These are phyloP conservation scores for Dipteronia sinensis DNA, from an alignment of 345 rosid species.

Conservation along the genomic window DNA sequence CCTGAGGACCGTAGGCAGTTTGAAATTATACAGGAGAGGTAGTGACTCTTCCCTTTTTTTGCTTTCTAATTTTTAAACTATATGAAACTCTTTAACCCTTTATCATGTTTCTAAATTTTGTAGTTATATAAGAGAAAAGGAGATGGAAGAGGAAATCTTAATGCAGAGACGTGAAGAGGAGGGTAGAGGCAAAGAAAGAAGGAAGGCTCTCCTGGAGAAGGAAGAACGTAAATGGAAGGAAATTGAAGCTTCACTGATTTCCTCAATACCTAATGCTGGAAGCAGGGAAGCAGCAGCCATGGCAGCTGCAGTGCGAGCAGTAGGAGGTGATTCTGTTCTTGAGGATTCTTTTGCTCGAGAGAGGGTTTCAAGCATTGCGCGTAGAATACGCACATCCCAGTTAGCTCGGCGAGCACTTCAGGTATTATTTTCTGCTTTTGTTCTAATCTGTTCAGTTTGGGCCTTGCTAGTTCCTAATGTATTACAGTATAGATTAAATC, in stretches of 20 bases:
- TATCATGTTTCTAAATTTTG: conserved; percentile 18
- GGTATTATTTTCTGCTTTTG: conserved; percentile 43
- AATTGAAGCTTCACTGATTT: conserved; percentile 98
- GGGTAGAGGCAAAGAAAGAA: conserved; percentile 98
- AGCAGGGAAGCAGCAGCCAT: conserved; percentile 99
- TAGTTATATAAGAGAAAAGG: conserved; percentile 97
- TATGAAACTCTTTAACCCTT: neutral
- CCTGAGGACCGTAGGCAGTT: conserved; percentile 98
- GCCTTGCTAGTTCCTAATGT: conserved; percentile 1
- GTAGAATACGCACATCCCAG: conserved; percentile 85
- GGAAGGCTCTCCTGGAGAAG: conserved; percentile 95
- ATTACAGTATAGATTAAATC: neutral
- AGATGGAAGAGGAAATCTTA: conserved; percentile 99
- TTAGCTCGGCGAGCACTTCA: conserved; percentile 89
- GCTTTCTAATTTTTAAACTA: conserved; percentile 1
- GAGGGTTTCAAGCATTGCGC: conserved; percentile 97
- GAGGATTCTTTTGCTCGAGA: conserved; percentile 99
- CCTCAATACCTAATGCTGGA: conserved; percentile 98
- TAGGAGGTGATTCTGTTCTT: conserved; percentile 98
- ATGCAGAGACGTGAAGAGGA: conserved; percentile 99
- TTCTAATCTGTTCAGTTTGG: conserved; percentile 11
- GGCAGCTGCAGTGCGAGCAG: conserved; percentile 99
- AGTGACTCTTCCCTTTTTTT: conserved; percentile 16
- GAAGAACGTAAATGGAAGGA: conserved; percentile 99
- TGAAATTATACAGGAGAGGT: conserved; percentile 99